Evolutionary conservation across 2,329 filamentous ascomycete species (phyloP).

Genomic region (Alternaria gaisen): DNA sequence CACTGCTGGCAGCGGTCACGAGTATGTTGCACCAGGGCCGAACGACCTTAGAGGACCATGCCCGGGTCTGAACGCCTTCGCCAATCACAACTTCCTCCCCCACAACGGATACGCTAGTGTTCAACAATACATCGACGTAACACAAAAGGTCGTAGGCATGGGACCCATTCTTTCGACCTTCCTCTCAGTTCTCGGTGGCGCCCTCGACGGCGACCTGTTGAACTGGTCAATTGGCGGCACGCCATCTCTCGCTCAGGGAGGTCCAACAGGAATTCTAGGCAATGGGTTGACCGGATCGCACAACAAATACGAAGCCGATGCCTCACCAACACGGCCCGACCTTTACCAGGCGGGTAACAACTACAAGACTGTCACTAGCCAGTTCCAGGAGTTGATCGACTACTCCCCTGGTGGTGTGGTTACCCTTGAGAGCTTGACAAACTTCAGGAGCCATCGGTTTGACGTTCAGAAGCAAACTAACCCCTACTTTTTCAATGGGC

Average conservation of each 20-base stretch:
- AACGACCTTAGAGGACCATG: slow-evolving; percentile 36
- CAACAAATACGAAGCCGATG: slow-evolving; percentile 38
- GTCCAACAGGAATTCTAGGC: slow-evolving; percentile 26
- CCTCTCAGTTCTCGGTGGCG: slow-evolving; percentile 28
- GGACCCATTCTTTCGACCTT: slow-evolving; percentile 23
- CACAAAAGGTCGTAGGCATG: slow-evolving; percentile 33
- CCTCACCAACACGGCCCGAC: slow-evolving; percentile 33
- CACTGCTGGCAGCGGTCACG: slow-evolving; percentile 29
- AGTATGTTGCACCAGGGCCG: slow-evolving; percentile 35
- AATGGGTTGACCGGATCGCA: slow-evolving; percentile 33
- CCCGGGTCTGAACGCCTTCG: slow-evolving; percentile 37
- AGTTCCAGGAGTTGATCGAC: slow-evolving; percentile 35
- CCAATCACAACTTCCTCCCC: slow-evolving; percentile 36
- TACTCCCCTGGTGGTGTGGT: slow-evolving; percentile 31
- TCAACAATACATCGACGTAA: slow-evolving; percentile 33
- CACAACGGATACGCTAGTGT: slow-evolving; percentile 33
- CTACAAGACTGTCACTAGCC: slow-evolving; percentile 28
- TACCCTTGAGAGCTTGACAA: slow-evolving; percentile 31
- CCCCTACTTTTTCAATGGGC: slow-evolving; percentile 35
- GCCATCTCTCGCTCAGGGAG: slow-evolving; percentile 30
- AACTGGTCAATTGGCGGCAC: slow-evolving; percentile 35
- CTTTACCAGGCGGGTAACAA: slow-evolving; percentile 36
- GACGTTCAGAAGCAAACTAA: slow-evolving; percentile 30
- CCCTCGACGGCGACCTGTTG: slow-evolving; percentile 31
- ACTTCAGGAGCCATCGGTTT: slow-evolving; percentile 31